Percentiles rank a stretch among this genome's conserved stretches.
Conservation (phyloP, 305 asterid genomes). For the Fraxinus sp. region DNA sequence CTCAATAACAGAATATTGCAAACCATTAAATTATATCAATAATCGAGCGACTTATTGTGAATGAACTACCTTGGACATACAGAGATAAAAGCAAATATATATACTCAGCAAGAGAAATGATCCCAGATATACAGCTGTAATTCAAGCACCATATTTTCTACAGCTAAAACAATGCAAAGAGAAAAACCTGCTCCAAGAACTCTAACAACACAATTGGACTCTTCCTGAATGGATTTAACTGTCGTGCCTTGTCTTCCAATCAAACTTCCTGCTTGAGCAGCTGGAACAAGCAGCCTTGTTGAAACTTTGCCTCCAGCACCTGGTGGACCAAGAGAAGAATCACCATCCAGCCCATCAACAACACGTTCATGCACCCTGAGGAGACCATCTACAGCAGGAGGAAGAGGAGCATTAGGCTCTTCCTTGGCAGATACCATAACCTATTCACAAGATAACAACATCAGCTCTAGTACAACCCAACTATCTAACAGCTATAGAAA, state of each 20-base stretch:
- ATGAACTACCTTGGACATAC: constrained; percentile 1
- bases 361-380: constrained; percentile 83
- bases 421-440: constrained; percentile 98
- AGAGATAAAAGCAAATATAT: constrained; percentile 10
- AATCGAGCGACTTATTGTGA: not conserved
- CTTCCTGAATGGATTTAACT: constrained; percentile 90
- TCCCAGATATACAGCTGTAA: constrained; percentile 9
- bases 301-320: constrained; percentile 64
- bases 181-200: constrained; percentile 82
- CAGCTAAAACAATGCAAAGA: constrained; percentile 21
- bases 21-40: constrained; percentile 3
- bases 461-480: constrained; percentile 24
- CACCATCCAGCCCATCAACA: constrained; percentile 81
- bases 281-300: constrained; percentile 83
- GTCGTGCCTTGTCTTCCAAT: constrained; percentile 96
- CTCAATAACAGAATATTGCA: not conserved
- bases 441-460: constrained; percentile 37
- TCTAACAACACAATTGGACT: constrained; percentile 79
- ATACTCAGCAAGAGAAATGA: constrained; percentile 9
- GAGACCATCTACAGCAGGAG: constrained; percentile 95
- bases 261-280: constrained; percentile 93
- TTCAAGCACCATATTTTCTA: constrained; percentile 14
- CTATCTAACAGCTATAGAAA: not conserved
- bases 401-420: constrained; percentile 79
- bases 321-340: constrained; percentile 55